Percentiles rank a stretch among this genome's conserved stretches.
These are phyloP conservation scores for Elsinoe perseae DNA, from an alignment of 2,329 filamentous ascomycete genomes.

Conservation along the genomic window DNA sequence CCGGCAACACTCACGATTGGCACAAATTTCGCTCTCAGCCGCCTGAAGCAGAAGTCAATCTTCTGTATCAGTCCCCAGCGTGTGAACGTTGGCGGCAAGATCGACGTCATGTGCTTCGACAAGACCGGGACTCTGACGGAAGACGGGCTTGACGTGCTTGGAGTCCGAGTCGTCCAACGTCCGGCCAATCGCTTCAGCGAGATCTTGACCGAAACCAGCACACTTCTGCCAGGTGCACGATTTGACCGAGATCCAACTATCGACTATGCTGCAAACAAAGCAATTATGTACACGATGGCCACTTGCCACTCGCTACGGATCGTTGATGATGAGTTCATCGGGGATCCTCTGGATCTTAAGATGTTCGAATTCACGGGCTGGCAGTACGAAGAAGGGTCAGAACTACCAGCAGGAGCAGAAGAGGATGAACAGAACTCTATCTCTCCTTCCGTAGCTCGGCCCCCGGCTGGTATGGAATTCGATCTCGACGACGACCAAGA, in stretches of 20 bases:
- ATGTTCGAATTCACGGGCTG: constrained; percentile 98
- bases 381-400: constrained; percentile 82
- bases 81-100: constrained; percentile 91
- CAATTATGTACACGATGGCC: constrained; percentile 87
- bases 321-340: constrained; percentile 81
- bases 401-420: constrained; percentile 52
- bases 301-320: constrained; percentile 88
- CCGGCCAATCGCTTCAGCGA: constrained; percentile 63
- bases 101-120: constrained; percentile 96
- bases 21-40: constrained; percentile 83
- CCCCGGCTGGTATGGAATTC: constrained; percentile 57
- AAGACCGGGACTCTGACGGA: constrained; percentile 98
- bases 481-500: constrained; percentile 45
- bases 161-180: constrained; percentile 68
- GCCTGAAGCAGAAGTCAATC: constrained; percentile 81
- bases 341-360: constrained; percentile 90
- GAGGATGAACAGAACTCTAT: constrained; percentile 69
- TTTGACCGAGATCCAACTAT: constrained; percentile 53
- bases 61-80: constrained; percentile 97
- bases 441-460: constrained; percentile 80
- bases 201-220: constrained; percentile 58
- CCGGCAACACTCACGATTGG: constrained; percentile 94
- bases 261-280: constrained; percentile 56
- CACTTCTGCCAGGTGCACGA: constrained; percentile 48
- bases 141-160: constrained; percentile 88